A percentile compares a stretch with the other conserved stretches of the same genome.
Conservation (phyloP, 2,329 filamentous ascomycete genomes). For the Alternaria ethzedia region DNA sequence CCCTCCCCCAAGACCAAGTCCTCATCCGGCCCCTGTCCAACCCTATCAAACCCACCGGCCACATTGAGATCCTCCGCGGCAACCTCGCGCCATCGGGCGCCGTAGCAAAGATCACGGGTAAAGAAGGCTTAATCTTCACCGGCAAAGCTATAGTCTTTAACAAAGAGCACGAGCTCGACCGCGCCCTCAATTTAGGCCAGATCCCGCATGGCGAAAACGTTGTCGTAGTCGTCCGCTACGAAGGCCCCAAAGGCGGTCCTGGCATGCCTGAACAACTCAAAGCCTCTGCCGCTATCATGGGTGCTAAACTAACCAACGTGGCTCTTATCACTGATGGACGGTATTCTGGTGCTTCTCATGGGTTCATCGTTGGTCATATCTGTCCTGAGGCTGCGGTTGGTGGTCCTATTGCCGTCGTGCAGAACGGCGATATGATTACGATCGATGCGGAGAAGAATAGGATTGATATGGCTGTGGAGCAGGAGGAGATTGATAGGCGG, state of each 20-base stretch:
- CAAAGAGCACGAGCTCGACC: constrained; percentile 80
- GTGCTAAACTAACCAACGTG: constrained; percentile 83
- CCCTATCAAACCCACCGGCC: constrained; percentile 85
- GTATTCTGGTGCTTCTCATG: constrained; percentile 87
- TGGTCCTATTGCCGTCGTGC: constrained; percentile 83
- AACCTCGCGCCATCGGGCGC: constrained; percentile 89
- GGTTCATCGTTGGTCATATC: constrained; percentile 93
- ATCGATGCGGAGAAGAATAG: constrained; percentile 83
- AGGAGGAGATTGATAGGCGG: constrained; percentile 72
- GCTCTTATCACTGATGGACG: constrained; percentile 91
- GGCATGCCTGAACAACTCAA: constrained; percentile 97
- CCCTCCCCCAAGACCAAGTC: constrained; percentile 76
- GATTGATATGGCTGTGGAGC: constrained; percentile 72
- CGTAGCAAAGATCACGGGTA: constrained; percentile 95
- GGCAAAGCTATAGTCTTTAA: constrained; percentile 85
- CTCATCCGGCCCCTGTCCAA: constrained; percentile 83
- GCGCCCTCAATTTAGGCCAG: constrained; percentile 73
- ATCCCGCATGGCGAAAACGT: constrained; percentile 79
- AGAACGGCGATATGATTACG: constrained; percentile 80
- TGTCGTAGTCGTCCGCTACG: constrained; percentile 89
- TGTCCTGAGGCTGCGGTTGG: constrained; percentile 89
- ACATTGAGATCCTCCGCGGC: constrained; percentile 85
- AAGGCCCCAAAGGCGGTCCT: constrained; percentile 90
- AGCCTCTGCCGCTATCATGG: constrained; percentile 89
- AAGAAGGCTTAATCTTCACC: constrained; percentile 83